Evolutionary conservation across 352 stramenopile genomes (phyloP), one percentile per base, ranked within the genome.

Genomic region (Globisporangium recalcitrans): DNA sequence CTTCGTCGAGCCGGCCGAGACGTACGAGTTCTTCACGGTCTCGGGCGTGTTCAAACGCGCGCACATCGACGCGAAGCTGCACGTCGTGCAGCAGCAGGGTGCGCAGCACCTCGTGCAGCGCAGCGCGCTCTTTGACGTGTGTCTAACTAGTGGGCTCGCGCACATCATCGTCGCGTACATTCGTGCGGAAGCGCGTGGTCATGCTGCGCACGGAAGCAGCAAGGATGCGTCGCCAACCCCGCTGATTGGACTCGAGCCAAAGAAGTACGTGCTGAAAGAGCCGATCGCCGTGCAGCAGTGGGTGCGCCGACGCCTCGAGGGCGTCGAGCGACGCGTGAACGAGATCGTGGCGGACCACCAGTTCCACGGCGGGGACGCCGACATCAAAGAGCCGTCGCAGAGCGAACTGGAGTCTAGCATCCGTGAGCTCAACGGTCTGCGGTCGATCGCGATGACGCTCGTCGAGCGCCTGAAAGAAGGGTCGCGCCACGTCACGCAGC

Each of bases 21-120:
- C 82, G 24, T 94, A 88, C 67, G 85, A 94, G 76, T 86, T 91
- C 68, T 92, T 94, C 58, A 80, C 77, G 24, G 82, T 89, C 42
- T 88, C 85, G 0, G 85, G 85, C 22, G 72, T 95, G 21, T 95
- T 90, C 56, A 77, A 75, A 36, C 79, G 72, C 36, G 71, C 73
- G 26, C 77, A 85, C 44, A 74, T 94, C 57, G 78, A 91, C 56
- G 52, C 62, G 19, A 80, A 85, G 51, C 62, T 88, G 42, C 68
- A 82, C 44, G 64, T 56, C 47, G 70, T 73, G 31, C 26, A 60
- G 38, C 29, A 52, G n/a, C 16, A 44, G 27, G 58, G 38, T 0
- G 60, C 69, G 1, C 67, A 78, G 66, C 52, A 68, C 19, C 62
- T 93, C 27, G 68, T 80, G 34, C 80, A 94, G 67, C 82, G 85